Percentiles rank a stretch among this genome's conserved stretches.
Conservation (phyloP, 805 yeast genomes). For the Danielia oregonensis region DNA sequence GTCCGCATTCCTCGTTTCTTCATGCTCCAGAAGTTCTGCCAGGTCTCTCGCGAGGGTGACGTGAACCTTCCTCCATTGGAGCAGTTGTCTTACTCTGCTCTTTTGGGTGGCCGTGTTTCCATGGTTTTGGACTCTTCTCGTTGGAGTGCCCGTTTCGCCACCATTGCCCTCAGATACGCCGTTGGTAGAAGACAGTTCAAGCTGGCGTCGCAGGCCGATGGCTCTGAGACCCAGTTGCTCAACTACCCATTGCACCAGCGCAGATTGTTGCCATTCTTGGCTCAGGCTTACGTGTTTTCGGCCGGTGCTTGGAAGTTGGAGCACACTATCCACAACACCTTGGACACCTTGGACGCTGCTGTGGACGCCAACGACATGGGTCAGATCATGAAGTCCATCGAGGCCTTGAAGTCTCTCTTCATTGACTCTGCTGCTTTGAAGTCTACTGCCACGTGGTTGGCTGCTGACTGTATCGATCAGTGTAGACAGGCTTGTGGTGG, state of each 20-base stretch:
- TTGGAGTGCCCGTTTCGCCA: slow-evolving; percentile 15
- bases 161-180: slow-evolving; percentile 20
- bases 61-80: slow-evolving; percentile 17
- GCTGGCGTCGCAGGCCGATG: slow-evolving; percentile 18
- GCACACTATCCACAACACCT: slow-evolving; percentile 7
- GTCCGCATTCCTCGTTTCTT: slow-evolving; percentile 19
- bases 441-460: slow-evolving; percentile 20
- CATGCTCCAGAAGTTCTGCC: slow-evolving; percentile 19
- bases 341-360: slow-evolving; percentile 15
- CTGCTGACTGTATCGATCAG: slow-evolving; percentile 20
- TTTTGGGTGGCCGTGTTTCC: slow-evolving; percentile 18
- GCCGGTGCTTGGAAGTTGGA: slow-evolving; percentile 17
- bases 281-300: slow-evolving; percentile 17
- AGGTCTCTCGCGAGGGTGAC: slow-evolving; percentile 16
- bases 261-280: slow-evolving; percentile 18
- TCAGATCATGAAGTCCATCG: slow-evolving; percentile 10
- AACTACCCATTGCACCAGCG: slow-evolving; percentile 21
- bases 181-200: slow-evolving; percentile 20
- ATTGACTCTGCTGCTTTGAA: slow-evolving; percentile 18
- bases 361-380: slow-evolving; percentile 14
- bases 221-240: slow-evolving; percentile 20
- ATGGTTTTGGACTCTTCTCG: slow-evolving; percentile 22
- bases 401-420: slow-evolving; percentile 15
- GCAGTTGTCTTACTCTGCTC: slow-evolving; percentile 19
- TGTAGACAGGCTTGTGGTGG: slow-evolving; percentile 20